Conservation (phyloP, 805 yeast species). For the Candida sithepensis region DNA sequence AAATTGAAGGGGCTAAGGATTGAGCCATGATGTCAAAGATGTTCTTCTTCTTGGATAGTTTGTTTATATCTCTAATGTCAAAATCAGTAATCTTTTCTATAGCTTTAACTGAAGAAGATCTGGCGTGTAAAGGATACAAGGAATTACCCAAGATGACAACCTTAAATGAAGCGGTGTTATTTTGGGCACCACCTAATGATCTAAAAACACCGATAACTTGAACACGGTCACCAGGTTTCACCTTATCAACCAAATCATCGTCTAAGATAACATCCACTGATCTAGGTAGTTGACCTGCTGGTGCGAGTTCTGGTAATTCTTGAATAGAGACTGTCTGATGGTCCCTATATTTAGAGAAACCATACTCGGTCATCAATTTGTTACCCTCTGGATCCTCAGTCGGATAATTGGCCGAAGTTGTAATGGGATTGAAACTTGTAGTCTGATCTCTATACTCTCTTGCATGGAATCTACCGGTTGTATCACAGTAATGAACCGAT, state of each 20-base stretch:
- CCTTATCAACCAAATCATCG: constrained; percentile 87
- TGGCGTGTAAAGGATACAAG: constrained; percentile 80
- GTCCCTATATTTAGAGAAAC: constrained; percentile 87
- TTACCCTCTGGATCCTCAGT: constrained; percentile 91
- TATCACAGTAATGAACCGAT: constrained; percentile 90
- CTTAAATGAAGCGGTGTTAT: constrained; percentile 62
- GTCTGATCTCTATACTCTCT: constrained; percentile 92
- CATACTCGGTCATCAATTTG: constrained; percentile 85
- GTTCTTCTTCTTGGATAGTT: constrained; percentile 62
- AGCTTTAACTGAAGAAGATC: constrained; percentile 62
- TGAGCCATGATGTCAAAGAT: constrained; percentile 77
- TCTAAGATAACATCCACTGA: constrained; percentile 89
- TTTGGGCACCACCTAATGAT: constrained; percentile 77
- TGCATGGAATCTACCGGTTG: constrained; percentile 78
- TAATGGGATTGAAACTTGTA: constrained; percentile 79
- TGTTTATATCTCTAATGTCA: constrained; percentile 85
- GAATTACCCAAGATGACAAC: constrained; percentile 88
- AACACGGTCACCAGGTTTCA: constrained; percentile 95
- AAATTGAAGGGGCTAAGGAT: constrained; percentile 93
- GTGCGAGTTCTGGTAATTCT: constrained; percentile 97
- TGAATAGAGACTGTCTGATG: constrained; percentile 92
- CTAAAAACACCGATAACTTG: constrained; percentile 93
- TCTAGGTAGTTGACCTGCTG: constrained; percentile 96
- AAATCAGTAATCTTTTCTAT: constrained; percentile 75
- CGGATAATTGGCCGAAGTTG: constrained; percentile 84